Percentiles rank a stretch among this genome's conserved stretches.
phyloP scores from a whole-genome alignment of 345 rosid species.

The Camelina hispida region DNA sequence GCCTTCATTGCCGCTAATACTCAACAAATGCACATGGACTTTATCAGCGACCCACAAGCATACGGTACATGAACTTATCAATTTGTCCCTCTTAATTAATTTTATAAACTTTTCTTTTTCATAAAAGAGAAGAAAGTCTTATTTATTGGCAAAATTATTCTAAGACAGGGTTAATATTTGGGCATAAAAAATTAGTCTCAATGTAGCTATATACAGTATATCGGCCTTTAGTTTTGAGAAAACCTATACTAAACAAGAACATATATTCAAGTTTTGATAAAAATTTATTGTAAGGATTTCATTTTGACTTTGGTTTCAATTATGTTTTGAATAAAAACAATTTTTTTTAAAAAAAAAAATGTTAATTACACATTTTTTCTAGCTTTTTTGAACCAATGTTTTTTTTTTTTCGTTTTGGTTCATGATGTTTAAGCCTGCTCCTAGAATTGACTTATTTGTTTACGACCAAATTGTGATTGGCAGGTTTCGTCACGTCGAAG shows the following conservation, averaged over 20 bases:
- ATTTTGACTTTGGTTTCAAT: background rate
- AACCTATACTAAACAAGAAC: background rate
- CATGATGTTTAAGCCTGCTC: background rate
- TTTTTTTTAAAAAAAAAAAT: too few species aligned
- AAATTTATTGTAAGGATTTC: background rate
- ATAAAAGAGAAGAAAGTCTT: background rate
- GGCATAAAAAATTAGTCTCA: background rate
- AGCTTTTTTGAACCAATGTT: background rate
- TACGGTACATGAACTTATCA: conserved; percentile 54
- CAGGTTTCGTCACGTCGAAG: conserved; percentile 68
- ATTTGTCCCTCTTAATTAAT: background rate
- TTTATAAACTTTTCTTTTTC: background rate
- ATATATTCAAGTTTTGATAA: background rate
- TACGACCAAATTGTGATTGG: background rate
- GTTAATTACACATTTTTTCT: too few species aligned
- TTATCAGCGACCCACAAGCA: conserved; percentile 62
- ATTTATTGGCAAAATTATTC: background rate
- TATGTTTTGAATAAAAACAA: too few species aligned
- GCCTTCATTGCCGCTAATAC: conserved; percentile 68
- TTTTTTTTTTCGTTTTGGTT: background rate
- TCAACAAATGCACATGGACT: conserved; percentile 58
- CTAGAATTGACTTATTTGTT: background rate
- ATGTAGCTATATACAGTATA: background rate
- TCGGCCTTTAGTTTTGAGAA: background rate
- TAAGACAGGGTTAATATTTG: background rate